A percentile compares a stretch with the other conserved stretches of the same genome.
These are phyloP conservation scores for Phytophthora colocasiae DNA, from an alignment of 352 stramenopile genomes.

Conservation along the genomic window DNA sequence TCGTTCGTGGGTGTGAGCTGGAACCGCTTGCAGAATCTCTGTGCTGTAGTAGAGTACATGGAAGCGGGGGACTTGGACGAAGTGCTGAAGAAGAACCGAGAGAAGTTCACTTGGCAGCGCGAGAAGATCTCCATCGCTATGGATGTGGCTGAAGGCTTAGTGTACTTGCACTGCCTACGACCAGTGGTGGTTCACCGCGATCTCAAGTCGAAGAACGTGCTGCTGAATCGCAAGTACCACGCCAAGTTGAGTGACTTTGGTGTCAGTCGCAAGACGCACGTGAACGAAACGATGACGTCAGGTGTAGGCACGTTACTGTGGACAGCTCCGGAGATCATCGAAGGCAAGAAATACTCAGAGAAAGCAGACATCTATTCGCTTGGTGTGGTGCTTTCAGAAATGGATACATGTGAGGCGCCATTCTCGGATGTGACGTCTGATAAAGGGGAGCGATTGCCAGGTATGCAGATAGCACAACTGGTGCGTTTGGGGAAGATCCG, in stretches of 20 bases:
- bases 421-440: constrained; percentile 61
- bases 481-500: constrained; percentile 63
- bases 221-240: constrained; percentile 69
- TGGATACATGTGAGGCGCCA: constrained; percentile 72
- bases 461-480: constrained; percentile 77
- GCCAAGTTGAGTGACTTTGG: constrained; percentile 92
- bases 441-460: constrained; percentile 57
- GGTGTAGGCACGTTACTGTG: constrained; percentile 84
- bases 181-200: constrained; percentile 86
- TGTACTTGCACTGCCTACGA: constrained; percentile 83
- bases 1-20: constrained; percentile 78
- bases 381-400: constrained; percentile 82
- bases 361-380: constrained; percentile 91
- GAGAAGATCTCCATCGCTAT: constrained; percentile 87
- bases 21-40: constrained; percentile 71
- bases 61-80: constrained; percentile 70
- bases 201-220: constrained; percentile 89
- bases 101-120: constrained; percentile 65
- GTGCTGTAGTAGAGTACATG: constrained; percentile 84
- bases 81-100: constrained; percentile 61
- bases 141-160: constrained; percentile 81
- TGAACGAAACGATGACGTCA: constrained; percentile 82
- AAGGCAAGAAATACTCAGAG: constrained; percentile 86
- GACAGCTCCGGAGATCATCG: constrained; percentile 90
- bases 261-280: constrained; percentile 72